phyloP scores from a whole-genome alignment of 257 asterid species.

The Vinca minor region DNA sequence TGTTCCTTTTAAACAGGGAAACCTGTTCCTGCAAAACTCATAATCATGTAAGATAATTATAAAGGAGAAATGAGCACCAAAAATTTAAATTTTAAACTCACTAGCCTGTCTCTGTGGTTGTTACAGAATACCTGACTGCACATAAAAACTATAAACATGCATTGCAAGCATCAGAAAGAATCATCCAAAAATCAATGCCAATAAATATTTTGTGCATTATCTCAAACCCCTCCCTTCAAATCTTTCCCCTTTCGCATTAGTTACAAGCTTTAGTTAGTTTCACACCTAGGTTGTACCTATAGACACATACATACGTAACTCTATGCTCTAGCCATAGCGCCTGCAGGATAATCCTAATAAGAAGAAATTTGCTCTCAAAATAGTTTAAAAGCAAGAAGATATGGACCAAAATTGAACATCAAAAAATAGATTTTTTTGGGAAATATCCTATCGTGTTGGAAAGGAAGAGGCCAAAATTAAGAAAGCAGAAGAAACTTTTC shows the following conservation, averaged over 20 bases:
- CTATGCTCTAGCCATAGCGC: not conserved
- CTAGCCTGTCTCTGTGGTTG: conserved; percentile 45
- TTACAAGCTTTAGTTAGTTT: too few relatives aligned
- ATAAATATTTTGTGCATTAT: not conserved
- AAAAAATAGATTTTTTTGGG: not conserved
- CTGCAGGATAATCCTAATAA: not conserved
- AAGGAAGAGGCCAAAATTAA: too few relatives aligned
- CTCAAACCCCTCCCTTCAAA: not conserved
- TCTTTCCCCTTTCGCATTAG: not conserved
- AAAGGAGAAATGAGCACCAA: not conserved
- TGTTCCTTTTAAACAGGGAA: conserved; percentile 49
- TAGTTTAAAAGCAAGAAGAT: too few relatives aligned
- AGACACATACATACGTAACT: not conserved
- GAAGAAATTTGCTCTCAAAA: not conserved
- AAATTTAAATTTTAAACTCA: conserved; percentile 31
- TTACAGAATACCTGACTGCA: conserved; percentile 66
- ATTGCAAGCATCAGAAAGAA: conserved; percentile 12
- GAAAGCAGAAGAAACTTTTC: too few relatives aligned
- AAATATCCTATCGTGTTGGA: not conserved
- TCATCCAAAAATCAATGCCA: not conserved
- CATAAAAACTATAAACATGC: conserved; percentile 29
- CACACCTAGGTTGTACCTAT: not conserved
- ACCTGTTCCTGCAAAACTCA: conserved; percentile 98
- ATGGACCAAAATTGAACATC: too few relatives aligned
- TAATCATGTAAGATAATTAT: conserved; percentile 29